Base-by-base conservation (phyloP, 495 filamentous ascomycete species). In the Ascodesmis nigricans region DNA sequence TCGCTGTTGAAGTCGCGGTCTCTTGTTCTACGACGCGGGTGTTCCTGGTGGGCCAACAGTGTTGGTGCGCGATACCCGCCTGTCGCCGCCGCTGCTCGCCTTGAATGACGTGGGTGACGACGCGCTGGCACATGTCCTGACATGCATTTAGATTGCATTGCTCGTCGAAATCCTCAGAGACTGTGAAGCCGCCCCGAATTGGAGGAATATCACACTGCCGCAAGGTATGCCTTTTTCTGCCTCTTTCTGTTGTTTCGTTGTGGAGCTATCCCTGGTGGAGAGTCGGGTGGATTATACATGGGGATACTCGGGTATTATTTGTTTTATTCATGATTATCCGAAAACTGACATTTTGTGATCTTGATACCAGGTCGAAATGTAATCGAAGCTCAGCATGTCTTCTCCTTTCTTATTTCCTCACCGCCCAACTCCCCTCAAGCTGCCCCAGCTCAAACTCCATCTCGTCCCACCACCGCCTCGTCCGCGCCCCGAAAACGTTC, bases 81-180 rank as follows among this genome's bases (percentile, higher is more conserved):
- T n/a, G n/a, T n/a, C n/a, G n/a, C n/a, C n/a, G n/a, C n/a, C n/a
- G n/a, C n/a, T n/a, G n/a, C n/a, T n/a, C n/a, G n/a, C n/a, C n/a
- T n/a, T n/a, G n/a, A n/a, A n/a, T n/a, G n/a, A n/a, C n/a, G n/a
- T 33, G 31, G 20, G 24, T 6, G 21, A 24, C 24, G 24, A 13
- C 14, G 10, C 10, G 10, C 24, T n/a, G 30, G 30, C 5, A 33
- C 30, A 20, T 17, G 8, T 35, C 14, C 33, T 35, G 33, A 35
- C 33, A 23, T 20, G 33, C 33, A 35, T 26, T 11, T 21, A 37
- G 35, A 30, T 37, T n/a, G 5, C 19, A 7, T 26, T 37, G 9
- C 26, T 37, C 4, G 25, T 37, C 22, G 35, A 37, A 37, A 37
- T 37, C 16, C 26, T 37, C 6, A 37, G 21, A 21, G 35, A 37